Evolutionary conservation across 257 asterid genomes (phyloP), one percentile per base, ranked within the genome.

Genomic region (Solanum neorickii): DNA sequence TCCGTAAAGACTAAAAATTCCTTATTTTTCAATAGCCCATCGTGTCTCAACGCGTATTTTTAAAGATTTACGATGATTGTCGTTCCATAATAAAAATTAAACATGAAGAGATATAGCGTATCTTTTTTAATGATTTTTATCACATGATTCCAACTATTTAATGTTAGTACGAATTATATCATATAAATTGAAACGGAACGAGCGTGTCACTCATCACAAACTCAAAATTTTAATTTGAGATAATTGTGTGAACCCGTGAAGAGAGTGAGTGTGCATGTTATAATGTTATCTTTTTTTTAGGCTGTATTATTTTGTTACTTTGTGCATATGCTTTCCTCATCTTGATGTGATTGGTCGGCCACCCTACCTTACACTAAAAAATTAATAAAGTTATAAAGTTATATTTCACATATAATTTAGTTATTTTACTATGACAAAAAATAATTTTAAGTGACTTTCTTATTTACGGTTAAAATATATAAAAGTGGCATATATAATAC

Each of bases 291-390:
- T 37, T 73, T n/a, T 35, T 49, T 85, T 85, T 47, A 44, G 41
- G 65, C 78, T 85, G 76, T 8, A 65, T 39, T 60, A 16, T 85
- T 85, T 85, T 42, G 76, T 66, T 47, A 68, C 25, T 35, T 73
- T 73, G 46, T 85, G 87, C 44, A 65, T 66, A n/a, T 41, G 42
- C 66, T 66, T 66, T 84, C 62, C 21, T 84, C 77, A 84, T 84
- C 68, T 2, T 66, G 87, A 85, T 85, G 87, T 85, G 87, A 85
- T 85, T 42, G 87, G 82, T 85, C 87, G 80, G 39, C 80, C 9
- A 37, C 35, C 76, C 60, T n/a, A 12, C 76, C 37, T 4, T 46
- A 23, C 87, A 29, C 23, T 16, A 13, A 41, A 76, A n/a, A 16
- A 52, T 2, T 41, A 75, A 7, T 41, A 6, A 76, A 41, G 20